Conservation (phyloP, 108 stramenopile species). For the Nitzschia putrida region DNA sequence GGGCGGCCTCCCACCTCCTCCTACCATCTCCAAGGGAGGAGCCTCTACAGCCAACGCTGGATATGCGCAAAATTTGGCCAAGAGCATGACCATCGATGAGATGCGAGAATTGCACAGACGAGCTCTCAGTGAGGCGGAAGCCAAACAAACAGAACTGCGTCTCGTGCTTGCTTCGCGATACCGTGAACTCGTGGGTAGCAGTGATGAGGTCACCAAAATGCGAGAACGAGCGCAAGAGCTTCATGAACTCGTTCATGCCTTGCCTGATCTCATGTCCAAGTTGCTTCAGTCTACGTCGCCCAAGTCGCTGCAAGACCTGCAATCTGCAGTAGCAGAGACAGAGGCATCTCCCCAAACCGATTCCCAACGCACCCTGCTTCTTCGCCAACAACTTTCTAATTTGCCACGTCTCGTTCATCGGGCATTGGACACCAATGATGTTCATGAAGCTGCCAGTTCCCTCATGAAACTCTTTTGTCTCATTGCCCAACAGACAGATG, state of each 20-base stretch:
- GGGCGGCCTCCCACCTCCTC: conserved; percentile 14
- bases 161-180: conserved; percentile 84
- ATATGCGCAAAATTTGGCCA: conserved; percentile 46
- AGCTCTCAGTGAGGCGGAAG: conserved; percentile 77
- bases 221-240: conserved; percentile 74
- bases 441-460: conserved; percentile 65
- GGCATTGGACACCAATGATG: conserved; percentile 62
- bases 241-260: conserved; percentile 58
- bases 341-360: neutral
- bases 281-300: conserved; percentile 26
- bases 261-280: conserved; percentile 67
- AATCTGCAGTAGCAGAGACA: conserved; percentile 15
- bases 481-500: conserved; percentile 59
- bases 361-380: neutral
- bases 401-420: conserved; percentile 73
- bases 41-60: neutral
- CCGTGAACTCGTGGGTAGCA: conserved; percentile 81
- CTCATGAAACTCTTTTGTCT: conserved; percentile 65
- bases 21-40: neutral
- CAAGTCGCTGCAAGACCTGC: neutral
- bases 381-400: conserved; percentile 49
- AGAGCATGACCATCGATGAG: conserved; percentile 83
- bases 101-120: conserved; percentile 77
- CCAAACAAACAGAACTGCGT: conserved; percentile 84
- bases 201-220: conserved; percentile 87